A percentile compares a stretch with the other conserved stretches of the same genome.
Evolutionary conservation across 495 filamentous ascomycete genomes (phyloP).

Genomic region (Tuber magnatum): DNA sequence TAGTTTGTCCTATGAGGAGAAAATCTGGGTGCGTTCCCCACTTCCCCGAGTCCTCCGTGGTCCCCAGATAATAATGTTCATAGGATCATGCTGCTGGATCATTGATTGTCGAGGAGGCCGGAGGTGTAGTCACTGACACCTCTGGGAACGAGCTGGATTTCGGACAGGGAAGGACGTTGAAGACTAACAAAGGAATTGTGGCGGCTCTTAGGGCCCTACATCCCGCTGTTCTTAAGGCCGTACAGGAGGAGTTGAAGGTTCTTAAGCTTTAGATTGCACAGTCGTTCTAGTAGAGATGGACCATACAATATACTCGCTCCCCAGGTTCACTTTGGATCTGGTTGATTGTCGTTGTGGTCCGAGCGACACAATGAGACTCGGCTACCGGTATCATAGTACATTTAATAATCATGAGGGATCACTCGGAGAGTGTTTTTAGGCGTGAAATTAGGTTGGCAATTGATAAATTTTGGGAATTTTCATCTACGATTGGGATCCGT

Average conservation of each 20-base stretch:
- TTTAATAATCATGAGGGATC: not conserved
- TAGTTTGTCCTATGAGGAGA: constrained; percentile 83
- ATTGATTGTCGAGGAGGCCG: constrained; percentile 87
- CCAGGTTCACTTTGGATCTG: not conserved
- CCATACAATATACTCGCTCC: not conserved
- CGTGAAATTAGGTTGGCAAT: not conserved
- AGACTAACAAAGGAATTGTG: constrained; percentile 84
- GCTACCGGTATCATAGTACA: not conserved
- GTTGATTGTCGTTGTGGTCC: not conserved
- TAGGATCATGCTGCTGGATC: constrained; percentile 91
- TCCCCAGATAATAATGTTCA: not conserved
- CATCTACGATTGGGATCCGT: not conserved
- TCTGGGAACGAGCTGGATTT: constrained; percentile 77
- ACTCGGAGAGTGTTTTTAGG: not conserved
- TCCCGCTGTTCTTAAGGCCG: constrained; percentile 66
- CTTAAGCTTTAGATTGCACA: constrained; percentile 16
- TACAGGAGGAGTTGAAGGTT: constrained; percentile 62
- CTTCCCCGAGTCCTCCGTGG: not conserved
- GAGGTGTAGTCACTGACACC: constrained; percentile 71
- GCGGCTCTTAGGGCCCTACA: constrained; percentile 73
- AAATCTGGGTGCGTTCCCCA: constrained; percentile 64
- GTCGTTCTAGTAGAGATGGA: constrained; percentile 4
- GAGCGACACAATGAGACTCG: not conserved
- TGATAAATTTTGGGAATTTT: not conserved
- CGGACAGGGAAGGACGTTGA: constrained; percentile 73